Conservation (phyloP, 495 filamentous ascomycete genomes). For the Xylaria longipes region DNA sequence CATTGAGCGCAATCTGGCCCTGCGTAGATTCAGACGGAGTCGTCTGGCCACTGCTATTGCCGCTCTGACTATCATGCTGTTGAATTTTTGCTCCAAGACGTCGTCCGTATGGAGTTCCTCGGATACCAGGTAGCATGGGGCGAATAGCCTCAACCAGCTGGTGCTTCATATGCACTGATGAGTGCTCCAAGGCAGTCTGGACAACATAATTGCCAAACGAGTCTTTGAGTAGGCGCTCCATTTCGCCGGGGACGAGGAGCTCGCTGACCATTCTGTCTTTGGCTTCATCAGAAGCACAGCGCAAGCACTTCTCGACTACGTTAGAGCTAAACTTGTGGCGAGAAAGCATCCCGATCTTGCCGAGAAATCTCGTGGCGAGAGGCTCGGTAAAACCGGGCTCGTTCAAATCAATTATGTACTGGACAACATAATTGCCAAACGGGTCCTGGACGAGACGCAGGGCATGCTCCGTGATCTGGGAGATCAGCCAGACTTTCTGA, state of each 20-base stretch:
- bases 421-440: conserved; percentile 97
- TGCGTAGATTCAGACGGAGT: conserved; percentile 48
- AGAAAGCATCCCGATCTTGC: conserved; percentile 76
- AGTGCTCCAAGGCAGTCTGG: conserved; percentile 91
- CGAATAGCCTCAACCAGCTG: conserved; percentile 82
- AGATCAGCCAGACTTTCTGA: conserved; percentile 86
- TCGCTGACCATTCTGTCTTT: conserved; percentile 85
- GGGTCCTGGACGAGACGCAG: conserved; percentile 90
- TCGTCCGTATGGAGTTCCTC: conserved; percentile 89
- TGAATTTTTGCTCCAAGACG: conserved; percentile 87
- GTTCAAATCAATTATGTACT: conserved; percentile 94
- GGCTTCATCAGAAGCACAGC: conserved; percentile 70
- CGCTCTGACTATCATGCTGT: conserved; percentile 47
- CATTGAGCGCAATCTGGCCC: conserved; percentile 48
- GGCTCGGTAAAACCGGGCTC: conserved; percentile 84
- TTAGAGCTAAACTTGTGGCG: conserved; percentile 99
- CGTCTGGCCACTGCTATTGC: conserved; percentile 38
- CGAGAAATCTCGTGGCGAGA: conserved; percentile 75
- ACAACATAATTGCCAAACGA: conserved; percentile 97
- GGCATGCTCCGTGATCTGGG: conserved; percentile 81
- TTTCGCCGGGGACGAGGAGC: conserved; percentile 73
- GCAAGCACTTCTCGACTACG: conserved; percentile 96
- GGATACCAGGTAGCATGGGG: conserved; percentile 79
- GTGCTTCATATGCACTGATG: conserved; percentile 71
- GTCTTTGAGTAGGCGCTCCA: conserved; percentile 87